Conservation (phyloP, 805 yeast genomes). For the Tetrapisispora arboricola region DNA sequence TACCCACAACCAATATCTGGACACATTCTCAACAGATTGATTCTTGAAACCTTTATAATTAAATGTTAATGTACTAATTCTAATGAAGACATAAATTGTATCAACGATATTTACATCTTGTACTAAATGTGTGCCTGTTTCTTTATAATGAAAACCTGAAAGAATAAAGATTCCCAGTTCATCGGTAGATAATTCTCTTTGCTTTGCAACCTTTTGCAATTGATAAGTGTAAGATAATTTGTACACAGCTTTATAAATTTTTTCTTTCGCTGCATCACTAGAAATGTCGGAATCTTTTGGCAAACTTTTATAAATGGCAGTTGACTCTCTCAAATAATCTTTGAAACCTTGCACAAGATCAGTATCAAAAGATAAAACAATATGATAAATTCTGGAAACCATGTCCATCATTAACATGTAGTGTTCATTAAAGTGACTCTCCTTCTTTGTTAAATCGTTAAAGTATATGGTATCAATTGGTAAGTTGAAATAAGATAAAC, state of each 20-base stretch:
- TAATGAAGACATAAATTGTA: conserved; percentile 34
- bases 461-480: conserved; percentile 22
- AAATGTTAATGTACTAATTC: conserved; percentile 34
- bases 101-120: conserved; percentile 16
- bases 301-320: conserved; percentile 32
- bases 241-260: conserved; percentile 29
- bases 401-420: conserved; percentile 25
- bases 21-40: conserved; percentile 20
- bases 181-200: conserved; percentile 25
- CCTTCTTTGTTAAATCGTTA: conserved; percentile 10
- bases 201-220: conserved; percentile 22
- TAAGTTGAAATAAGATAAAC: conserved; percentile 23
- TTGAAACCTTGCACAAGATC: conserved; percentile 37
- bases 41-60: conserved; percentile 16
- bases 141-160: conserved; percentile 17
- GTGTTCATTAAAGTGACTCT: conserved; percentile 16
- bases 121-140: conserved; percentile 11
- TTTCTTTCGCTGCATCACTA: conserved; percentile 24
- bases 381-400: conserved; percentile 34
- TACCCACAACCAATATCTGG: conserved; percentile 32
- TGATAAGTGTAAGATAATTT: conserved; percentile 31
- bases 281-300: conserved; percentile 24
- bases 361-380: conserved; percentile 59
- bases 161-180: conserved; percentile 28
- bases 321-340: conserved; percentile 30